Percentiles rank a stretch among this genome's conserved stretches.
Evolutionary conservation across 2,329 filamentous ascomycete species (phyloP).

Genomic region (Diplocarpon rosae): DNA sequence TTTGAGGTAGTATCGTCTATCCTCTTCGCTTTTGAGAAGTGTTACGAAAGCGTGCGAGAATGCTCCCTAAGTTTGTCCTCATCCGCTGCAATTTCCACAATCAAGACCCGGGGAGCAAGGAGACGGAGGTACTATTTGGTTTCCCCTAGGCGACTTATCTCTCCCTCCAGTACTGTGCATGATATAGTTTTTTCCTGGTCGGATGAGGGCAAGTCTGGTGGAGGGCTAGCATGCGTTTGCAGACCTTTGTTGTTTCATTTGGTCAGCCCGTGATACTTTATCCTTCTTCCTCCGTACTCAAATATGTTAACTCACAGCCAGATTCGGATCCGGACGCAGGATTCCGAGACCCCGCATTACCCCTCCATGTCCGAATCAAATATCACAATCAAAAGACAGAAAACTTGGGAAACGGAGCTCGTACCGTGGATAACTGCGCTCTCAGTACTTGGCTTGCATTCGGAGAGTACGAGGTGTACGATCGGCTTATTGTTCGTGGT

Average conservation of each 20-base stretch:
- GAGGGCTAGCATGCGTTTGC: constrained; percentile 44
- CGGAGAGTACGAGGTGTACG: constrained; percentile 58
- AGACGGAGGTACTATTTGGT: constrained; percentile 36
- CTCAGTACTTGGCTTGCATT: constrained; percentile 44
- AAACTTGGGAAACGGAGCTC: constrained; percentile 15
- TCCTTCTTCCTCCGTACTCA: not conserved
- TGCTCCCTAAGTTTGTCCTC: constrained; percentile 35
- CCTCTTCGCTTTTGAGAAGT: constrained; percentile 51
- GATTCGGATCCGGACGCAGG: too few relatives aligned
- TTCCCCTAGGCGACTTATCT: constrained; percentile 51
- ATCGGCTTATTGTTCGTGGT: constrained; percentile 40
- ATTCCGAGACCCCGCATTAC: constrained; percentile 6
- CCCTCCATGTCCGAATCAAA: constrained; percentile 5
- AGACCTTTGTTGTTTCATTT: constrained; percentile 33
- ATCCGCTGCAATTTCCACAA: not conserved
- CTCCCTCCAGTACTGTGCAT: constrained; percentile 44
- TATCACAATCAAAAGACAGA: not conserved
- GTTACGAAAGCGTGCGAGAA: constrained; percentile 60
- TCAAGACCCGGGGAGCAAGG: not conserved
- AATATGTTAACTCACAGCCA: too few relatives aligned
- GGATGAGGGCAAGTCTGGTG: constrained; percentile 49
- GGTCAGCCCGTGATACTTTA: not conserved
- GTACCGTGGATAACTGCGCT: constrained; percentile 43
- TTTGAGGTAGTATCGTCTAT: constrained; percentile 57
- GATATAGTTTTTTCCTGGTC: constrained; percentile 48